Conservation (phyloP, 306 rosid species). For the Sophora flavescens region DNA sequence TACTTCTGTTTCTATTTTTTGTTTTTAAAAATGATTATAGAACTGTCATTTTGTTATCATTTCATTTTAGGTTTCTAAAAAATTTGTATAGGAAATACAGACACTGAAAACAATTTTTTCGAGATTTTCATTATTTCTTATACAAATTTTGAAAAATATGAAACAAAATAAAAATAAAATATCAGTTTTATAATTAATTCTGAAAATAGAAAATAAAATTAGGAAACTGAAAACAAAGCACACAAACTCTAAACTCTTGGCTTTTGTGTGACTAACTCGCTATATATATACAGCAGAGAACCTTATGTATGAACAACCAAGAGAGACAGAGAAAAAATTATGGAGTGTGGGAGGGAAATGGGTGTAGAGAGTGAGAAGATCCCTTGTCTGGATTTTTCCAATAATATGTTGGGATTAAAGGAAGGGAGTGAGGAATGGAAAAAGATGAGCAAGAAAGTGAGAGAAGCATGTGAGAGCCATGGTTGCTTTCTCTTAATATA, state of each 20-base stretch:
- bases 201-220: too few relatives aligned
- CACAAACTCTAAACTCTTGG: not conserved
- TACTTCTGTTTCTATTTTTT: too few relatives aligned
- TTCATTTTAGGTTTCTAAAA: too few relatives aligned
- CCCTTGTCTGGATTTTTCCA: slow-evolving; percentile 46
- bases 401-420: not conserved
- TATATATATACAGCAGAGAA: slow-evolving; percentile 21
- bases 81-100: too few relatives aligned
- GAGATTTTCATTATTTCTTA: too few relatives aligned
- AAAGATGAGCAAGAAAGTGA: slow-evolving; percentile 50
- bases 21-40: too few relatives aligned
- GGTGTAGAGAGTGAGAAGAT: slow-evolving; percentile 25
- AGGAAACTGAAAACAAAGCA: too few relatives aligned
- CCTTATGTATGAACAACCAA: not conserved
- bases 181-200: too few relatives aligned
- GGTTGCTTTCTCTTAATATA: slow-evolving; percentile 45
- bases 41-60: too few relatives aligned
- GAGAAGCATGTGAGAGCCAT: slow-evolving; percentile 58
- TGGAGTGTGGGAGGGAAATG: not conserved
- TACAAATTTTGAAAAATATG: too few relatives aligned
- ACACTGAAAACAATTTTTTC: too few relatives aligned
- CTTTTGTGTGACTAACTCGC: slow-evolving; percentile 1
- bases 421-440: slow-evolving; percentile 56
- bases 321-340: not conserved
- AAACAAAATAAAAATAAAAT: too few relatives aligned